These are phyloP conservation scores for Boletus tomentosulus DNA, from an alignment of 768 basidiomycete species.

Conservation along the genomic window DNA sequence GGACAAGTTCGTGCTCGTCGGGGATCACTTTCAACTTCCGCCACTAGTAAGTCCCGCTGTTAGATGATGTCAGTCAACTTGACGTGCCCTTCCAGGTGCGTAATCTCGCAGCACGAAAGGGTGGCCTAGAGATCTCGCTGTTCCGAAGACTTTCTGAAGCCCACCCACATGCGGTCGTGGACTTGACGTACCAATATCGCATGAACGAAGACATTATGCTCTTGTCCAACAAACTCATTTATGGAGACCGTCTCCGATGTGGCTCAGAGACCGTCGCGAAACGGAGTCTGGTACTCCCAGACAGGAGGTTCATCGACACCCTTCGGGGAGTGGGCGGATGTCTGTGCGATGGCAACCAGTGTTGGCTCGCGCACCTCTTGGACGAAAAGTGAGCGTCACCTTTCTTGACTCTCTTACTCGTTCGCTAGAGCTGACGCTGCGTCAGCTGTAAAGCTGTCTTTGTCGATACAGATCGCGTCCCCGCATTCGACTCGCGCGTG, in stretches of 20 bases:
- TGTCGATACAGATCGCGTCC: constrained; percentile 84
- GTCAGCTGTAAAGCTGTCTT: constrained; percentile 82
- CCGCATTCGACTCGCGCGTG: constrained; percentile 74
- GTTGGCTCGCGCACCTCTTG: constrained; percentile 71
- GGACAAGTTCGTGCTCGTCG: constrained; percentile 88
- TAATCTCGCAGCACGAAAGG: constrained; percentile 71
- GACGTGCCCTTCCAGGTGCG: constrained; percentile 56
- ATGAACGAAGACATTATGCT: constrained; percentile 98
- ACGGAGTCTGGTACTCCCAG: constrained; percentile 51
- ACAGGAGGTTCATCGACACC: constrained; percentile 37
- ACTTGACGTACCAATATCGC: constrained; percentile 85
- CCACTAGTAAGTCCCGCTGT: constrained; percentile 60
- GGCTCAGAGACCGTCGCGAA: constrained; percentile 71
- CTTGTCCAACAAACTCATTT: constrained; percentile 84
- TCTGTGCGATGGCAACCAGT: constrained; percentile 37
- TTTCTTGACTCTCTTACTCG: background rate
- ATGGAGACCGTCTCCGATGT: constrained; percentile 70
- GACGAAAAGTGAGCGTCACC: constrained; percentile 52
- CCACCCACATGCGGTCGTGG: constrained; percentile 80
- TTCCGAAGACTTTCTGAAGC: constrained; percentile 87
- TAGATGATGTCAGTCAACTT: background rate
- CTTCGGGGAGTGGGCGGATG: constrained; percentile 38
- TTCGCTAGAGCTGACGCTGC: background rate
- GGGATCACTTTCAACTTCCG: constrained; percentile 96
- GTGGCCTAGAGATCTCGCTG: constrained; percentile 84